Conservation (phyloP, 257 asterid genomes). For the Misopates orontium region DNA sequence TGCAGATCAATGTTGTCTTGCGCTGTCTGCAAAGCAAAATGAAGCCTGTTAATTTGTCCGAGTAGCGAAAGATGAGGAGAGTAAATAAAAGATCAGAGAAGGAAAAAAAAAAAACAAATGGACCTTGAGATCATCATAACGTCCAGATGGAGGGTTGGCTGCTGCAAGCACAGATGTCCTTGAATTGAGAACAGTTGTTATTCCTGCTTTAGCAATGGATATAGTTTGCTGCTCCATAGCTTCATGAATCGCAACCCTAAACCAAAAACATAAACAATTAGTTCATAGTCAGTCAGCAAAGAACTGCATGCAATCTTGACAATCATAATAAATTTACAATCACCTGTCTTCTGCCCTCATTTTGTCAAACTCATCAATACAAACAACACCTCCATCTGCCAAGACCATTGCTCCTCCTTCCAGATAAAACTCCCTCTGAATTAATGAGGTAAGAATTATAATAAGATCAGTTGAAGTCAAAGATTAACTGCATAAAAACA, state of each 20-base stretch:
- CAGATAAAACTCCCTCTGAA: constrained; percentile 91
- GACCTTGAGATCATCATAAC: constrained; percentile 98
- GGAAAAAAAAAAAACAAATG: constrained; percentile 7
- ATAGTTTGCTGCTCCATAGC: constrained; percentile 99
- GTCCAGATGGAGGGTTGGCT: constrained; percentile 99
- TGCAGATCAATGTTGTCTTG: constrained; percentile 98
- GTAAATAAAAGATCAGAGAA: background rate
- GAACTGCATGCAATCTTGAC: constrained; percentile 1
- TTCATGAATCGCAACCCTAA: constrained; percentile 98
- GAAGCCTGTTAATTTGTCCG: constrained; percentile 27
- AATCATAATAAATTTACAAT: constrained; percentile 14
- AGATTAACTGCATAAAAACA: background rate
- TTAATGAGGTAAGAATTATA: constrained; percentile 27
- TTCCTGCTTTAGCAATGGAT: constrained; percentile 99
- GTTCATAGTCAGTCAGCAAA: constrained; percentile 3
- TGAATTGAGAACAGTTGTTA: constrained; percentile 98
- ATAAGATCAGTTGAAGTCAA: constrained; percentile 5
- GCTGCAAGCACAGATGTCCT: constrained; percentile 99
- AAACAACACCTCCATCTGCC: constrained; percentile 99
- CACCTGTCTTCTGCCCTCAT: constrained; percentile 99
- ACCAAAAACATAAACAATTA: constrained; percentile 28
- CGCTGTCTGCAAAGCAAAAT: constrained; percentile 69
- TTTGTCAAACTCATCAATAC: constrained; percentile 98
- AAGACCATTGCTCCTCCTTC: constrained; percentile 99
- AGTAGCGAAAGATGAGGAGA: constrained; percentile 16